phyloP scores from a whole-genome alignment of 441 rosid species.

The Pelargonium australe region DNA sequence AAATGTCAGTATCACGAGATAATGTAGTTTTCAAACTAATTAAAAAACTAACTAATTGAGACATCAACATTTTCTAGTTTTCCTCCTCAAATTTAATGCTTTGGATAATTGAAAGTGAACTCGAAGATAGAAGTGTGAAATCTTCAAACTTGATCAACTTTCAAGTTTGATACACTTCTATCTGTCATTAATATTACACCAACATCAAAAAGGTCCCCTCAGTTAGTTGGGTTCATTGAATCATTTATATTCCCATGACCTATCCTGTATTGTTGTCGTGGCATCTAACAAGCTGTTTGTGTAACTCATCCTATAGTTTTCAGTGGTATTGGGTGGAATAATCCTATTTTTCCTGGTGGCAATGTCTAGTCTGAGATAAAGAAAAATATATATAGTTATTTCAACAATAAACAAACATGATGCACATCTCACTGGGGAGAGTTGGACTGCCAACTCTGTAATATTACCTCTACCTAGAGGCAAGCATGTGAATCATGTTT shows the following conservation, averaged over 20 bases:
- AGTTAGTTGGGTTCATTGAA: background rate
- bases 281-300: background rate
- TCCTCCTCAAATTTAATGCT: slow-evolving; percentile 14
- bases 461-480: background rate
- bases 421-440: background rate
- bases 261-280: too few relatives aligned
- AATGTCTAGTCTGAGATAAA: too few relatives aligned
- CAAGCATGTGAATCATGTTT: background rate
- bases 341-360: background rate
- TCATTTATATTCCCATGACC: background rate
- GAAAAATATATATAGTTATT: background rate
- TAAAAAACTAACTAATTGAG: slow-evolving; percentile 14
- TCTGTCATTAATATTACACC: background rate
- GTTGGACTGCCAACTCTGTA: background rate
- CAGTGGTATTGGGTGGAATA: background rate
- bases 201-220: background rate
- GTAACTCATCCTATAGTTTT: background rate
- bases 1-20: slow-evolving; percentile 11
- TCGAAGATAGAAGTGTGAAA: slow-evolving; percentile 1
- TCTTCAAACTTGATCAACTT: background rate
- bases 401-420: background rate
- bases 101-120: slow-evolving; percentile 22
- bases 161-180: too few relatives aligned
- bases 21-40: background rate
- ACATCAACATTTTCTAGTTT: slow-evolving; percentile 3